Conservation (phyloP, 2,329 filamentous ascomycete genomes). For the Cytospora piceae region DNA sequence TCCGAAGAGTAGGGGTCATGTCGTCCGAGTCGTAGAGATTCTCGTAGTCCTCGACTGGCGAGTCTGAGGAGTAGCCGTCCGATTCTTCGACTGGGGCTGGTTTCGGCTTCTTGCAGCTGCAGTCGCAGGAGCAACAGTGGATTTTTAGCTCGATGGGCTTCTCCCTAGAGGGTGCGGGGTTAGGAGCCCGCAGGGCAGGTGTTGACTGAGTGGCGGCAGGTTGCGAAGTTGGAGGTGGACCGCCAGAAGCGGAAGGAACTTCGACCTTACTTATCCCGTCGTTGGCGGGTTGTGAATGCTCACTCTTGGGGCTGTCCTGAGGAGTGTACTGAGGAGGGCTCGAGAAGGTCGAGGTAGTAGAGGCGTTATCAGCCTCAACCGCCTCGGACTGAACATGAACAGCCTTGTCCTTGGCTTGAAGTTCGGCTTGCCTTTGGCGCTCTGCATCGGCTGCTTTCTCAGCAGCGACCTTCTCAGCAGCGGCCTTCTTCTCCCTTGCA, state of each 20-base stretch:
- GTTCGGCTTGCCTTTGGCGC: conserved; percentile 1
- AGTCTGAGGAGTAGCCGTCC: conserved; percentile 61
- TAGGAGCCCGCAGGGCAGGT: neutral
- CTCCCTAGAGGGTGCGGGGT: neutral
- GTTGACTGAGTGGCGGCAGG: neutral
- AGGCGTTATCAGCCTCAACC: conserved; percentile 30
- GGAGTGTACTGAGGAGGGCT: conserved; percentile 36
- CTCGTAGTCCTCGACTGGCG: conserved; percentile 63
- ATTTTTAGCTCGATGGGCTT: conserved; percentile 25
- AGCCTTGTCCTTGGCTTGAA: neutral
- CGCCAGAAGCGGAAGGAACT: conserved; percentile 38
- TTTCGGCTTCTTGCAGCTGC: conserved; percentile 15
- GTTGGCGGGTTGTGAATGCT: conserved; percentile 31
- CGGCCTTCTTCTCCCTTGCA: conserved; percentile 33
- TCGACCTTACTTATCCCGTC: conserved; percentile 40
- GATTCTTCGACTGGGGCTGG: conserved; percentile 43
- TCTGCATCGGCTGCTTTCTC: conserved; percentile 31
- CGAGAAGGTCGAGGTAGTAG: conserved; percentile 32
- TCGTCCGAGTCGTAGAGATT: conserved; percentile 63
- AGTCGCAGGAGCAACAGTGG: conserved; percentile 19
- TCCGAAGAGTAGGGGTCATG: conserved; percentile 55
- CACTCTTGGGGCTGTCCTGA: conserved; percentile 38
- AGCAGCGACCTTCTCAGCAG: conserved; percentile 33
- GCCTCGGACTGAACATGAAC: conserved; percentile 10
- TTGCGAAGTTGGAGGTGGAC: conserved; percentile 30